Base-by-base conservation (phyloP, 164 flowering plant species). In the Magnolia sinica region DNA sequence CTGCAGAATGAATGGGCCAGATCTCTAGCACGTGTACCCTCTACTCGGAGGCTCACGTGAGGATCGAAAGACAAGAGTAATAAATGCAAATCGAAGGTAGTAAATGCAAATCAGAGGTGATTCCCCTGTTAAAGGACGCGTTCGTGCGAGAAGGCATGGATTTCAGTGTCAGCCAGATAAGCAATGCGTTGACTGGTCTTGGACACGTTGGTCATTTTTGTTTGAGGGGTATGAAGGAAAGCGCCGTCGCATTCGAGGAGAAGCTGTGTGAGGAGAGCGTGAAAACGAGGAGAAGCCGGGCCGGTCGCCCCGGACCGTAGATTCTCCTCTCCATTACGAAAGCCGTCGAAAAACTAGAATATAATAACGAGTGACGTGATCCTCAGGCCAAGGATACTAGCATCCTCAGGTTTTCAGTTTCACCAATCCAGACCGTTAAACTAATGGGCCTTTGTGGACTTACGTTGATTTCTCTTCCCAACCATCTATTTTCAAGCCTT, bases 31-130 rank as follows among this genome's bases (percentile, higher is more conserved):
- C 45, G 45, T 37, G 45, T 37, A 0, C 45, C 45, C 45, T 37
- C 45, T 4, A 5, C 45, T 37, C 6, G 45, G 45, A 37, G 7
- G 7, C 45, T 37, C 4, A 37, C 45, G 45, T 37, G 45, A 37
- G 45, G 45, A 5, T 4, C 6, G 45, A 37, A 68, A 72, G 37
- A 73, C 76, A 73, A 18, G 76, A 68, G 31, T 64, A 73, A 73
- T 76, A 68, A 80, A 80, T 80, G 76, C 20, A 22, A 51, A 45
- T 72, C n/a, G 45, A 37, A 37, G 45, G 45, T 37, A 4, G 6
- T 37, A 37, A 37, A 37, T 37, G 45, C 45, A 2, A 37, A 37
- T 37, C 45, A 6, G 45, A 37, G 45, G 45, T 37, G 45, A 37
- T 37, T 37, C 45, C 45, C 45, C 45, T 4, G 4, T 37, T 37